A percentile compares a stretch with the other conserved stretches of the same genome.
Conservation (phyloP, 768 basidiomycete species). For the Leccinum aurantiacum region DNA sequence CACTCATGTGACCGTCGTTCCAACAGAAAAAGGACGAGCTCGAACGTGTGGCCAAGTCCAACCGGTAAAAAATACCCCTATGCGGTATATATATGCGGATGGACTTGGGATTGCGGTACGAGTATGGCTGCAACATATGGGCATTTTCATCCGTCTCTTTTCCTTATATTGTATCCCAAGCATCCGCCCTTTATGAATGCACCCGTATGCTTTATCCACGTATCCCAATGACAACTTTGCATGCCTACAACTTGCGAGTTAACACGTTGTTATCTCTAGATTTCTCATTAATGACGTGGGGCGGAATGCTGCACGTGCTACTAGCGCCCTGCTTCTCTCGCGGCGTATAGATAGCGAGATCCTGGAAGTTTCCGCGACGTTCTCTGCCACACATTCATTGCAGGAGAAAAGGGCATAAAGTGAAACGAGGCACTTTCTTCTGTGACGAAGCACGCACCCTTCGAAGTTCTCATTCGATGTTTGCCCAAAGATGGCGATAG, state of each 20-base stretch:
- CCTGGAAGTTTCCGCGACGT: conserved; percentile 17
- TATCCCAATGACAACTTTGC: conserved; percentile 16
- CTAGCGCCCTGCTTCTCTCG: not conserved
- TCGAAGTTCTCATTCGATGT: not conserved
- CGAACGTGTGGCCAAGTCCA: conserved; percentile 99
- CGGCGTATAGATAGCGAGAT: conserved; percentile 1
- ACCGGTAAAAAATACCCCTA: conserved; percentile 64
- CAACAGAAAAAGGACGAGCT: conserved; percentile 96
- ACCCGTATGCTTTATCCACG: conserved; percentile 23
- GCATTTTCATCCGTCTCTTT: conserved; percentile 15
- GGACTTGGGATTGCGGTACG: conserved; percentile 15
- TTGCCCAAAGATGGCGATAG: not conserved
- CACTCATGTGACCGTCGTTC: not conserved
- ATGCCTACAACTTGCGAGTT: conserved; percentile 2
- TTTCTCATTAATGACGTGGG: not conserved
- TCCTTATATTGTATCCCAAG: conserved; percentile 14
- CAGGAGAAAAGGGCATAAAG: conserved; percentile 1
- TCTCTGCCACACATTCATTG: conserved; percentile 2
- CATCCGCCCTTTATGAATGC: conserved; percentile 25
- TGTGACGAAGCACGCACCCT: not conserved
- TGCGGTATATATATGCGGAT: conserved; percentile 1
- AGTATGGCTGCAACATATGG: conserved; percentile 26
- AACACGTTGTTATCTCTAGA: conserved; percentile 8
- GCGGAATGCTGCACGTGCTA: not conserved
- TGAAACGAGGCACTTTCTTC: not conserved